Base-by-base conservation (phyloP, 2,329 filamentous ascomycete genomes). In the Pleurostoma richardsiae region DNA sequence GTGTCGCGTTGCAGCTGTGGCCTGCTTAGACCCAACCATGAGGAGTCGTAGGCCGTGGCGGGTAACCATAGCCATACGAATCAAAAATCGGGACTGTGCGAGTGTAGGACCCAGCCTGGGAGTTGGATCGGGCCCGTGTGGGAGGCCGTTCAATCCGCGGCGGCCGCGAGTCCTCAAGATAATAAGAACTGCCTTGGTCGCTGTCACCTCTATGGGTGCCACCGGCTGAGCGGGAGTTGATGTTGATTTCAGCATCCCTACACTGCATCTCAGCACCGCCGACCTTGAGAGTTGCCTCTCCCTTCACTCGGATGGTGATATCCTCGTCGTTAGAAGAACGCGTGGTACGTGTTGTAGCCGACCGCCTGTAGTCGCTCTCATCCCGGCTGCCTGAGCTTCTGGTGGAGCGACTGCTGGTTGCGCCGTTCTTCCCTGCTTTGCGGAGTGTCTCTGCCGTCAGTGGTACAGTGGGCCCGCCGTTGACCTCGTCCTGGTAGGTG, bases 301-400 rank as follows among this genome's bases (percentile, higher is more conserved):
- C 78, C 28, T 72, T 76, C 41, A 85, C 70, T 53, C 79, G 79
- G 60, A 85, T 83, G 11, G 79, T 84, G 47, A 83, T 69, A 50
- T 83, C 79, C 36, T 83, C 79, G 46, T 79, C 74, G 44, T 74
- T 71, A 48, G 71, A 75, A 11, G 76, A 79, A 31, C 76, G 69
- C 4, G 80, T 85, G 7, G 81, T 79, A 39, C 78, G 73, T 10
- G 81, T 84, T 0, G 80, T 81, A 29, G 77, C 78, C 45, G 80
- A 83, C 52, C 77, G 76, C 53, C 73, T 74, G 61, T 76, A 82
- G 47, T 83, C 81, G 62, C 80, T 84, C 48, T 84, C 80, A 54
- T 84, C 82, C 40, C 72, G 79, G 58, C 81, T 84, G 27, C 63
- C 73, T 52, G 73, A 82, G 69, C 76, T 83, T 52, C 74, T 74